Evolutionary conservation across 2,329 filamentous ascomycete species (phyloP).

Genomic region (Uncinocarpus reesii): DNA sequence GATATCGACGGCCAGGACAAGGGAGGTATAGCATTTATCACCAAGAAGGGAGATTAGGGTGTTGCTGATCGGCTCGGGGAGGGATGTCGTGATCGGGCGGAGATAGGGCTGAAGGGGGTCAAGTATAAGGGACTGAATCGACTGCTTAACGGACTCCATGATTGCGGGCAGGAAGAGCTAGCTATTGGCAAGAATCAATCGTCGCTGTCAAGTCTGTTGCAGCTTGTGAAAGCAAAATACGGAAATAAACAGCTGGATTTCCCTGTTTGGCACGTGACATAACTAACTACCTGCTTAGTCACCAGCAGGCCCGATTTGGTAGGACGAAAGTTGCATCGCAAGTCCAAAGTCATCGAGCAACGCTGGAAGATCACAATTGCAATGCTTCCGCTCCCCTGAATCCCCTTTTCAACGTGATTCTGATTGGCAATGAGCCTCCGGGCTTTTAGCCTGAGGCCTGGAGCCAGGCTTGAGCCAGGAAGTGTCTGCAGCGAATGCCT

Average conservation of each 20-base stretch:
- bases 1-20: slow-evolving; percentile 73
- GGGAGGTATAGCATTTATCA: slow-evolving; percentile 68
- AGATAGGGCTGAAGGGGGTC: slow-evolving; percentile 42
- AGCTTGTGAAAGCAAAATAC: not conserved
- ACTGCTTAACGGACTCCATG: slow-evolving; percentile 38
- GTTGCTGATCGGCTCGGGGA: slow-evolving; percentile 65
- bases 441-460: slow-evolving; percentile 28
- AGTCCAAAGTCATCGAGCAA: too few species aligned
- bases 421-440: slow-evolving; percentile 28
- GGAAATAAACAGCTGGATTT: too few species aligned
- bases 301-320: too few species aligned
- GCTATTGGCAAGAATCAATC: not conserved
- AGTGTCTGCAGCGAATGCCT: slow-evolving; percentile 30
- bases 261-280: too few species aligned
- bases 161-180: slow-evolving; percentile 7
- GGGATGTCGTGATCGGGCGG: slow-evolving; percentile 58
- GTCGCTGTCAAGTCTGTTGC: not conserved
- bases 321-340: too few species aligned
- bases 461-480: slow-evolving; percentile 24
- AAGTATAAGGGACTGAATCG: slow-evolving; percentile 33
- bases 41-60: slow-evolving; percentile 72
- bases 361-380: not conserved
- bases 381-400: not conserved
- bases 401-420: not conserved
- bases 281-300: too few species aligned